phyloP scores from a whole-genome alignment of 2,329 filamentous ascomycete genomes.

The Juglanconis sp. region DNA sequence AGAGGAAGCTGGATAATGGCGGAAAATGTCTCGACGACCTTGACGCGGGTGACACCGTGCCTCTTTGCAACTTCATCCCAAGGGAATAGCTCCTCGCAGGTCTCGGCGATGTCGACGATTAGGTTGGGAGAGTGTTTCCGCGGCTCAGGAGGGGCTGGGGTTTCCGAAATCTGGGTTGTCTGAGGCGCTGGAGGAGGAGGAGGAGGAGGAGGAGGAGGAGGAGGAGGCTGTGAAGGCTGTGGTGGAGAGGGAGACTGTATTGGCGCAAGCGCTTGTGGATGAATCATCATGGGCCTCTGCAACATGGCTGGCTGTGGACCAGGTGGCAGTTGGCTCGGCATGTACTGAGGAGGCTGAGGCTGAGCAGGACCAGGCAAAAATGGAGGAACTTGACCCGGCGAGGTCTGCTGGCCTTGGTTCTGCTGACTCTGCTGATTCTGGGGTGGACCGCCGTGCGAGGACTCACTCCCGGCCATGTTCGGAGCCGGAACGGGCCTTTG shows the following conservation, averaged over 20 bases:
- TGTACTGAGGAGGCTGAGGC: background rate
- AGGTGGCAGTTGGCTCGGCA: background rate
- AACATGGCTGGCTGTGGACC: background rate
- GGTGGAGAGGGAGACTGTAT: background rate
- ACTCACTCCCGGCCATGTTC: slow-evolving; percentile 1
- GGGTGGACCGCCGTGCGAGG: background rate
- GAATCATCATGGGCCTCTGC: background rate
- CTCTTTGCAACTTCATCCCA: slow-evolving; percentile 43
- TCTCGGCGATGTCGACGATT: slow-evolving; percentile 48
- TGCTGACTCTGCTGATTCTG: background rate
- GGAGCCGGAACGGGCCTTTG: background rate
- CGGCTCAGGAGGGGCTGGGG: slow-evolving; percentile 21
- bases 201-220: background rate
- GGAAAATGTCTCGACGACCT: slow-evolving; percentile 44
- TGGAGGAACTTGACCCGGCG: background rate
- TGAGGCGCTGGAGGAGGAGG: slow-evolving; percentile 15
- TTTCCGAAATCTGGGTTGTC: background rate
- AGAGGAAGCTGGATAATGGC: slow-evolving; percentile 48
- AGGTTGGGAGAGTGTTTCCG: slow-evolving; percentile 36
- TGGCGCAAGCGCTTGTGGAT: background rate
- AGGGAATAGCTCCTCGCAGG: slow-evolving; percentile 43
- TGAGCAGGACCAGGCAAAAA: background rate
- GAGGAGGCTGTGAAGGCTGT: background rate
- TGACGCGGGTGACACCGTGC: slow-evolving; percentile 39
- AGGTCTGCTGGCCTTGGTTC: background rate